Base-by-base conservation (phyloP, 768 basidiomycete species). In the Panaeolus cyanescens region DNA sequence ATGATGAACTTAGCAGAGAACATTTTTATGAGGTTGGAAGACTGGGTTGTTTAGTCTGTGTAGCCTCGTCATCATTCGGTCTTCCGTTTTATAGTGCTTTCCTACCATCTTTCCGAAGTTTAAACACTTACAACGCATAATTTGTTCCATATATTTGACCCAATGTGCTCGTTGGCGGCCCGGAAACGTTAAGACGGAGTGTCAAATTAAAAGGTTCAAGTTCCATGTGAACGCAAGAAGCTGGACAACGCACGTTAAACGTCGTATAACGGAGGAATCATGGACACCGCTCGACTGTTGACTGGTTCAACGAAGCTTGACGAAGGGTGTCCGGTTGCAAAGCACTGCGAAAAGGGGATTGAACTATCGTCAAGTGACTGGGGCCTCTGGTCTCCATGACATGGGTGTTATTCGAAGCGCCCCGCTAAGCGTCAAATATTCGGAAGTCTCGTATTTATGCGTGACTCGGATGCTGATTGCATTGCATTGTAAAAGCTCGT, bases 1-100 rank as follows among this genome's bases (percentile, higher is more conserved):
- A 59, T 32, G 32, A 69, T 40, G 17, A 64, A 61, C 55, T 42
- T 42, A 1, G 13, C 19, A 42, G 40, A 22, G 40, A 42, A 42
- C 40, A 42, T 42, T 42, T 9, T 42, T 9, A 8, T 7, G 10
- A 17, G 9, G 6, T 4, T 19, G 7, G 5, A 25, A 22, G 40
- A n/a, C n/a, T n/a, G n/a, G n/a, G n/a, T 9, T 17, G 40, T 12
- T 42, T 19, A 9, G 40, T 8, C 10, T 25, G 19, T n/a, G n/a
- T n/a, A n/a, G n/a, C n/a, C n/a, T n/a, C n/a, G n/a, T n/a, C n/a
- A n/a, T n/a, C n/a, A n/a, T n/a, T n/a, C n/a, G n/a, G n/a, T n/a
- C n/a, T n/a, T n/a, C n/a, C n/a, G n/a, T n/a, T n/a, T 39, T 39
- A 39, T 15, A 39, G 15, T n/a, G 12, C 9, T 39, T 39, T 6